phyloP scores from a whole-genome alignment of 176 grass and related monocot species.

The Oryza brachyantha region DNA sequence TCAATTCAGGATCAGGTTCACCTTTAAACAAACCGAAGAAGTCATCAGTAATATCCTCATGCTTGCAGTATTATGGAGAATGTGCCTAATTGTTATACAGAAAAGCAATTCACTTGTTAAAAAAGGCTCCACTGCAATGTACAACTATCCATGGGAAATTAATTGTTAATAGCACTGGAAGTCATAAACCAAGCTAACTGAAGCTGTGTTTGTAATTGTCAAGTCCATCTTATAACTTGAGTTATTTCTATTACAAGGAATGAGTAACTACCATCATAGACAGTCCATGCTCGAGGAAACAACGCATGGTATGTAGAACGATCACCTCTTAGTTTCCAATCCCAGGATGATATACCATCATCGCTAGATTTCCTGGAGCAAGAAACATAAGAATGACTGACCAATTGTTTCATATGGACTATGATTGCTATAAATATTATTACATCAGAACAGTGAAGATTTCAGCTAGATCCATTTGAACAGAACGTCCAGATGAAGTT shows the following conservation, averaged over 20 bases:
- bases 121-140: neutral
- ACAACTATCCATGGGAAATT: neutral
- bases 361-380: constrained; percentile 70
- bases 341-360: constrained; percentile 91
- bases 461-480: neutral
- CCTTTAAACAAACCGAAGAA: constrained; percentile 48
- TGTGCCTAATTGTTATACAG: neutral
- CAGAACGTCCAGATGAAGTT: neutral
- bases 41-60: constrained; percentile 24
- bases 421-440: constrained; percentile 5
- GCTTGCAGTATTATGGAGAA: neutral
- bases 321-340: constrained; percentile 92
- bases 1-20: constrained; percentile 93
- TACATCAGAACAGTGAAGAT: neutral
- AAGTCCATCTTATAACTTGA: neutral
- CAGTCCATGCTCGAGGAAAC: constrained; percentile 95
- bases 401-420: neutral
- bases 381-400: neutral
- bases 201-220: constrained; percentile 7
- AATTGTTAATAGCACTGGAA: neutral
- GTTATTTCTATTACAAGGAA: neutral
- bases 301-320: constrained; percentile 97
- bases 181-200: neutral
- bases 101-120: neutral
- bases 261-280: constrained; percentile 84